Evolutionary conservation across 192 early-diverging fungal genomes (phyloP).

Genomic region (Nowakowskiella sp.): DNA sequence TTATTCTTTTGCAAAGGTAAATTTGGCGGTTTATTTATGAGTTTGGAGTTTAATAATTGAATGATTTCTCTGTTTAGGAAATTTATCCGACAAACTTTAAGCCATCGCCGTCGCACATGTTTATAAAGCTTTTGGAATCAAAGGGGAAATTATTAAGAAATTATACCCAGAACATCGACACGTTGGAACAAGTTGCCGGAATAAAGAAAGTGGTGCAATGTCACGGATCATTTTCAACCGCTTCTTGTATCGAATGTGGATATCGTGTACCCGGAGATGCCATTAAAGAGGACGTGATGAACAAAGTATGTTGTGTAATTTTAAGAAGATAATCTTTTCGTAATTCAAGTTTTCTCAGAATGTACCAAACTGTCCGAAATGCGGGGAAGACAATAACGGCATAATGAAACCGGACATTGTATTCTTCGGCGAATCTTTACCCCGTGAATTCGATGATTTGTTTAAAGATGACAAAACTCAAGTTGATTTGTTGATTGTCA

Average conservation of each 20-base stretch:
- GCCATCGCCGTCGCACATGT: conserved; percentile 79
- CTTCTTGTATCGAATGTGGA: conserved; percentile 79
- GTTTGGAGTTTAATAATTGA: not conserved
- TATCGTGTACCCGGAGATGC: conserved; percentile 66
- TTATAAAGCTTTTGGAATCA: conserved; percentile 82
- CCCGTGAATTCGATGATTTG: conserved; percentile 65
- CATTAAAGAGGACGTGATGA: conserved; percentile 73
- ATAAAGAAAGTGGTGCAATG: conserved; percentile 78
- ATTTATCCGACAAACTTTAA: conserved; percentile 82
- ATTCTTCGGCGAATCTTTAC: conserved; percentile 94
- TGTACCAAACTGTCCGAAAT: conserved; percentile 71
- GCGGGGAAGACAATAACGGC: conserved; percentile 43
- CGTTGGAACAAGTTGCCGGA: conserved; percentile 78
- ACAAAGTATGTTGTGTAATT: conserved; percentile 18
- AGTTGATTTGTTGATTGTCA: conserved; percentile 86
- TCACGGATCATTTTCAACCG: conserved; percentile 95
- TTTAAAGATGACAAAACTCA: conserved; percentile 64
- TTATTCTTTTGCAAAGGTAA: conserved; percentile 83
- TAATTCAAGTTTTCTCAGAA: conserved; percentile 11
- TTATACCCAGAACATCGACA: conserved; percentile 98
- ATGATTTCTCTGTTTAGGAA: conserved; percentile 36
- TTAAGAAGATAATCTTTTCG: too few relatives aligned
- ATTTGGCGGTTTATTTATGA: not conserved
- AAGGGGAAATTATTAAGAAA: conserved; percentile 80
- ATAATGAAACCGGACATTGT: conserved; percentile 94